These are phyloP conservation scores for Aspergillus sclerotiicarbonarius DNA, from an alignment of 495 filamentous ascomycete species.

Conservation along the genomic window DNA sequence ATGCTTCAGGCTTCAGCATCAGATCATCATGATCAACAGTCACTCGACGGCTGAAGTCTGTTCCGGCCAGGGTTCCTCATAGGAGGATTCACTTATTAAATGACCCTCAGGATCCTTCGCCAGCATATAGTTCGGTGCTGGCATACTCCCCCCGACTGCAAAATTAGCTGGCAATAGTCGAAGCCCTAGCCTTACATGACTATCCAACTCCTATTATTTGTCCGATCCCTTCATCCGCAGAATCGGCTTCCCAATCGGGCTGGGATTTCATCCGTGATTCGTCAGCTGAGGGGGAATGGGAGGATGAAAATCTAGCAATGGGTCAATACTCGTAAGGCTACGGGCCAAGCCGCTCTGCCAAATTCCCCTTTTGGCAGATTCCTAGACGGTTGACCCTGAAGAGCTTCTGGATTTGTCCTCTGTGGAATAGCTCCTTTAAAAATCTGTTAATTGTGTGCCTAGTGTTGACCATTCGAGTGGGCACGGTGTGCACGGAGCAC, in stretches of 20 bases:
- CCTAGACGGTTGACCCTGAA: neutral
- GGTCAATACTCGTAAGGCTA: conserved; percentile 17
- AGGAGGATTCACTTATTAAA: neutral
- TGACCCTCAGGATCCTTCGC: neutral
- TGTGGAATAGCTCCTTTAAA: neutral
- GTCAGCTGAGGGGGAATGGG: conserved; percentile 2
- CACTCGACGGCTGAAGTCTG: conserved; percentile 9
- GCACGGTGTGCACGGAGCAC: conserved; percentile 6
- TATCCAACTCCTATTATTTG: neutral
- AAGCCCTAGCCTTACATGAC: neutral
- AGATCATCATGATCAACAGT: conserved; percentile 13
- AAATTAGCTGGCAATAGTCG: neutral
- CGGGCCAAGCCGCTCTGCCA: conserved; percentile 11
- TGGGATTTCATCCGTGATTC: conserved; percentile 5
- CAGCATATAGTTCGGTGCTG: conserved; percentile 1
- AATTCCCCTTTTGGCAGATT: conserved; percentile 9
- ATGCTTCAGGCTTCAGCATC: no score
- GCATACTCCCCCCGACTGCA: no score
- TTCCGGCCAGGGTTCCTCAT: neutral
- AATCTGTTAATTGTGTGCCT: neutral
- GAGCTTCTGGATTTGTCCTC: neutral
- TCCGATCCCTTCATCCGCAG: neutral
- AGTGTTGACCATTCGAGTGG: neutral
- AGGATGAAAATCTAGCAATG: conserved; percentile 4
- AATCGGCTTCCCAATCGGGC: neutral